Evolutionary conservation across 495 filamentous ascomycete species (phyloP).

Genomic region (Saxophila tyrrhenica): DNA sequence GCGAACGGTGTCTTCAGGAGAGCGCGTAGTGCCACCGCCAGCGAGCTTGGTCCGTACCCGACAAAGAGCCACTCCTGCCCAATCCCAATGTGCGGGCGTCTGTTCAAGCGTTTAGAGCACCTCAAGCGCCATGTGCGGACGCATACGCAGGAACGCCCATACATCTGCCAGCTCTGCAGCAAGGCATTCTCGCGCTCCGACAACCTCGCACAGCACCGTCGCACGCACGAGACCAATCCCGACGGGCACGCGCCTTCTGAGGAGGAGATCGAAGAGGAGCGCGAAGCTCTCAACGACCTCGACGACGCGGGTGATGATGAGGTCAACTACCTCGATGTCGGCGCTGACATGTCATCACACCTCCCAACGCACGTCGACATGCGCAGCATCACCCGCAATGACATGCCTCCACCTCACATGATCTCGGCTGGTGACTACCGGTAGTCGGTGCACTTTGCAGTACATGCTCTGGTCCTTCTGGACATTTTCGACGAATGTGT

Average conservation of each 20-base stretch:
- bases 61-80: slow-evolving; percentile 97
- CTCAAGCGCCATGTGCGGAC: slow-evolving; percentile 98
- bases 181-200: slow-evolving; percentile 97
- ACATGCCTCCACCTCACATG: slow-evolving; percentile 8
- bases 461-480: no score
- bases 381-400: slow-evolving; percentile 3
- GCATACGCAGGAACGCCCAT: slow-evolving; percentile 97
- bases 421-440: slow-evolving; percentile 9
- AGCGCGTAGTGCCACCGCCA: slow-evolving; percentile 88
- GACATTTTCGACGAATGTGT: neutral
- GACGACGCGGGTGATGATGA: slow-evolving; percentile 44
- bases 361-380: slow-evolving; percentile 17
- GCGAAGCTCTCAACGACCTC: slow-evolving; percentile 63
- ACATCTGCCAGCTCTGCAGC: slow-evolving; percentile 92
- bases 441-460: neutral
- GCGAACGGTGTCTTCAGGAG: slow-evolving; percentile 65
- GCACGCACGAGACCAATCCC: slow-evolving; percentile 75
- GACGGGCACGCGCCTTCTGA: slow-evolving; percentile 59
- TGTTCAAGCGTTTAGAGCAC: slow-evolving; percentile 98
- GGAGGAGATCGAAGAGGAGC: slow-evolving; percentile 57
- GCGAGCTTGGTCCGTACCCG: slow-evolving; percentile 92
- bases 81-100: slow-evolving; percentile 92
- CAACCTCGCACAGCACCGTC: slow-evolving; percentile 97
- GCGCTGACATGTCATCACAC: neutral
- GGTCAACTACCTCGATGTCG: neutral